phyloP scores from a whole-genome alignment of 2,329 filamentous ascomycete species.

The Aspergillus pseudotamarii region DNA sequence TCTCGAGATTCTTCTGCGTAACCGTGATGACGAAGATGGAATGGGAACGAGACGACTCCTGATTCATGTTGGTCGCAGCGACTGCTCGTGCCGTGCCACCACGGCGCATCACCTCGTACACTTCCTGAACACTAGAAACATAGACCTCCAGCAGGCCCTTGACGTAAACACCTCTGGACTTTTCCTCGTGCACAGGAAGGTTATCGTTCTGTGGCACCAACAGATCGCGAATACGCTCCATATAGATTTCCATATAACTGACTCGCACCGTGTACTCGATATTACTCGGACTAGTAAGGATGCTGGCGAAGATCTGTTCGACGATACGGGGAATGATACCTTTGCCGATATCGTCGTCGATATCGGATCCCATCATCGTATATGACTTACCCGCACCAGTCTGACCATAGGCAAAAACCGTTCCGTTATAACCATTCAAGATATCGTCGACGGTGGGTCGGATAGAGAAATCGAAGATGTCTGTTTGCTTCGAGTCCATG shows the following conservation, averaged over 20 bases:
- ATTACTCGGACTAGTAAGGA: conserved; percentile 84
- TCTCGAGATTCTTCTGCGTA: conserved; percentile 96
- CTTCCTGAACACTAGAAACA: conserved; percentile 91
- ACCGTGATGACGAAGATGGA: conserved; percentile 98
- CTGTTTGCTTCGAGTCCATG: conserved; percentile 84
- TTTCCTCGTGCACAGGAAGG: conserved; percentile 95
- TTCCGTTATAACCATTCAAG: conserved; percentile 98
- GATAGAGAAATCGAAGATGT: conserved; percentile 99
- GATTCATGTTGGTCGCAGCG: conserved; percentile 98
- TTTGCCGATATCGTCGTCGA: conserved; percentile 83
- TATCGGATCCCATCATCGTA: conserved; percentile 97
- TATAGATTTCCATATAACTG: conserved; percentile 99
- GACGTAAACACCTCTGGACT: conserved; percentile 93
- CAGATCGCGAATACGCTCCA: conserved; percentile 96
- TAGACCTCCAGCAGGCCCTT: conserved; percentile 95
- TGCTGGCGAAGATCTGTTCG: conserved; percentile 96
- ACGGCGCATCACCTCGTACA: conserved; percentile 94
- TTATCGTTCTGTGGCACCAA: conserved; percentile 93
- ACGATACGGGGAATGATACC: conserved; percentile 97
- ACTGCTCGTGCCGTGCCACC: conserved; percentile 89
- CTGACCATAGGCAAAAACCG: conserved; percentile 97
- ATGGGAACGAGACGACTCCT: conserved; percentile 95
- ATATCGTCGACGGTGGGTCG: conserved; percentile 95
- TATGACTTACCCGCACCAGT: conserved; percentile 98
- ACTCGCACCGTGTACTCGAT: conserved; percentile 99